These are phyloP conservation scores for Quercus ilex DNA, from an alignment of 306 rosid genomes.

Conservation along the genomic window DNA sequence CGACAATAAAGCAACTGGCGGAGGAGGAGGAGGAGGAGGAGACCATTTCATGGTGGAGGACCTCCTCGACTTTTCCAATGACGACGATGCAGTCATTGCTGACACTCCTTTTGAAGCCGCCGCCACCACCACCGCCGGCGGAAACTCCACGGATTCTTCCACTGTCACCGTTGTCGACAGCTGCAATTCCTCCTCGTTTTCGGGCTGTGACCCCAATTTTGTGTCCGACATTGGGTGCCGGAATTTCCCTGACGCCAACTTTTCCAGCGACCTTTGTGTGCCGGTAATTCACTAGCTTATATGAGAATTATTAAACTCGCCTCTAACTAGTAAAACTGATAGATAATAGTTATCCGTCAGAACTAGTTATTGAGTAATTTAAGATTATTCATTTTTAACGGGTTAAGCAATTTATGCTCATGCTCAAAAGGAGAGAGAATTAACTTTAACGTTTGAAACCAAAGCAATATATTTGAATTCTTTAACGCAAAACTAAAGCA, in stretches of 20 bases:
- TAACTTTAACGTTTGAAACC: no score
- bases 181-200: constrained; percentile 51
- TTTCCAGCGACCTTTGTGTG: constrained; percentile 68
- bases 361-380: no score
- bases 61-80: constrained; percentile 78
- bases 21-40: neutral
- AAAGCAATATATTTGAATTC: no score
- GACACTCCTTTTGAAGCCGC: constrained; percentile 36
- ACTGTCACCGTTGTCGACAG: constrained; percentile 40
- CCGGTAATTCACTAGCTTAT: constrained; percentile 50
- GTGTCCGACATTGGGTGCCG: constrained; percentile 22
- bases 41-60: constrained; percentile 81
- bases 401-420: no score
- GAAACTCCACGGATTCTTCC: constrained; percentile 48
- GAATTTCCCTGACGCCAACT: constrained; percentile 35
- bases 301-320: neutral
- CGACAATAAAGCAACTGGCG: neutral
- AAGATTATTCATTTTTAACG: no score
- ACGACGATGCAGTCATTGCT: constrained; percentile 29
- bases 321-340: no score
- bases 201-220: constrained; percentile 40
- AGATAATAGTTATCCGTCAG: no score
- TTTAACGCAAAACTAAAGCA: neutral
- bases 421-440: no score
- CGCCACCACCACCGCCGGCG: constrained; percentile 40